phyloP scores from a whole-genome alignment of 495 filamentous ascomycete species.

The Penicillium crystallinum region DNA sequence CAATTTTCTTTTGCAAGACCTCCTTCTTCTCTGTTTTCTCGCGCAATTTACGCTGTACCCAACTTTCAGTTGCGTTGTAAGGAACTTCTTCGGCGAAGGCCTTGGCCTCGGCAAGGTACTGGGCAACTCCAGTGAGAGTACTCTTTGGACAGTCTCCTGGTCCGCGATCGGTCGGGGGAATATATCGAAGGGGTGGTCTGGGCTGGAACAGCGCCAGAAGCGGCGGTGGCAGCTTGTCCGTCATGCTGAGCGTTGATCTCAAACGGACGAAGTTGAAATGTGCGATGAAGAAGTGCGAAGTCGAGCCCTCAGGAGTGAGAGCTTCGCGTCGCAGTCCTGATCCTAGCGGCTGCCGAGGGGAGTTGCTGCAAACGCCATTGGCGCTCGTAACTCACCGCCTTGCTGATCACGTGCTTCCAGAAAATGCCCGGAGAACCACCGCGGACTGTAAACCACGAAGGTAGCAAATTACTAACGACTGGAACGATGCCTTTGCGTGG shows the following conservation, averaged over 20 bases:
- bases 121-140: slow-evolving; percentile 63
- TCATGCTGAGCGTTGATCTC: slow-evolving; percentile 55
- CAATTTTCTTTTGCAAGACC: slow-evolving; percentile 54
- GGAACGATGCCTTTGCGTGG: slow-evolving; percentile 65
- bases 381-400: slow-evolving; percentile 16
- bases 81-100: slow-evolving; percentile 65
- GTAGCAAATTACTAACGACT: slow-evolving; percentile 9
- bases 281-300: slow-evolving; percentile 7
- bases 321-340: slow-evolving; percentile 17
- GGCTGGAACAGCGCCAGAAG: slow-evolving; percentile 91
- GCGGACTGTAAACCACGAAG: background rate
- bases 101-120: slow-evolving; percentile 64
- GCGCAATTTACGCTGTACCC: slow-evolving; percentile 79
- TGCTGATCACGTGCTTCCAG: slow-evolving; percentile 17
- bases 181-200: slow-evolving; percentile 84
- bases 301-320: slow-evolving; percentile 17
- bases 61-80: slow-evolving; percentile 86
- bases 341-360: slow-evolving; percentile 9
- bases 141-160: slow-evolving; percentile 72
- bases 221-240: slow-evolving; percentile 89
- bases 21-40: slow-evolving; percentile 73
- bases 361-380: slow-evolving; percentile 12
- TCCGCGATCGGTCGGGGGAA: slow-evolving; percentile 75
- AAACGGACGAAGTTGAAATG: background rate
- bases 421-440: slow-evolving; percentile 18